A percentile compares a stretch with the other conserved stretches of the same genome.
These are phyloP conservation scores for Pseudevernia furfuracea DNA, from an alignment of 495 filamentous ascomycete species.

Conservation along the genomic window DNA sequence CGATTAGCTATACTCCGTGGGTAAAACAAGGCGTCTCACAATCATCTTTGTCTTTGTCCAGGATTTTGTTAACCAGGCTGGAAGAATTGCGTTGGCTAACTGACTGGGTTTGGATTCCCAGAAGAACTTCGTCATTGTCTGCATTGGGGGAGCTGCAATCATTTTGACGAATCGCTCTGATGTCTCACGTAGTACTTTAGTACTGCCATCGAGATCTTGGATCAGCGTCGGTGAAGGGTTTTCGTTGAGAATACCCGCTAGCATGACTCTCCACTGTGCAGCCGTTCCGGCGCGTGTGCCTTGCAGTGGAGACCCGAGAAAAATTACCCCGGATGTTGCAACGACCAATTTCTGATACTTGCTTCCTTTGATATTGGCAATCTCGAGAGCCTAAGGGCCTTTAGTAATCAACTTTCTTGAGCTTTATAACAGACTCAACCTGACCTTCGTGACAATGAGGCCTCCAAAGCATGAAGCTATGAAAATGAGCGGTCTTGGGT, in stretches of 20 bases:
- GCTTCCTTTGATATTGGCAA: neutral
- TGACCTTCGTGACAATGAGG: neutral
- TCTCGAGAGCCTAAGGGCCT: neutral
- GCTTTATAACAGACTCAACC: neutral
- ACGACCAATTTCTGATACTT: slow-evolving; percentile 7
- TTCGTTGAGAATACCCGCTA: neutral
- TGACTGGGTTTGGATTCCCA: neutral
- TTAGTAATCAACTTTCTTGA: neutral
- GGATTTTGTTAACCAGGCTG: neutral
- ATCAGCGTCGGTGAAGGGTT: neutral
- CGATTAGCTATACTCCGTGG: neutral
- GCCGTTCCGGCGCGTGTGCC: slow-evolving; percentile 5
- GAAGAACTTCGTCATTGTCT: slow-evolving; percentile 4
- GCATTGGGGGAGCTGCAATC: neutral
- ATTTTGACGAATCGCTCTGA: neutral
- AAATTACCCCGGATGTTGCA: slow-evolving; percentile 7
- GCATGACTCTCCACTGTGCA: slow-evolving; percentile 8
- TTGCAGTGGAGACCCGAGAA: slow-evolving; percentile 9
- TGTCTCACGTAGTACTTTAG: neutral
- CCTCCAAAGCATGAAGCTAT: slow-evolving; percentile 6
- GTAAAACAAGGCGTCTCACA: neutral
- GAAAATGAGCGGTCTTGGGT: slow-evolving; percentile 1
- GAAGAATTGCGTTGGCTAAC: neutral
- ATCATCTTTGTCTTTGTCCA: neutral
- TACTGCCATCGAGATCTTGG: neutral